A percentile compares a stretch with the other conserved stretches of the same genome.
Evolutionary conservation across 805 yeast species (phyloP).

Genomic region (Sporopachydermia quercuum): DNA sequence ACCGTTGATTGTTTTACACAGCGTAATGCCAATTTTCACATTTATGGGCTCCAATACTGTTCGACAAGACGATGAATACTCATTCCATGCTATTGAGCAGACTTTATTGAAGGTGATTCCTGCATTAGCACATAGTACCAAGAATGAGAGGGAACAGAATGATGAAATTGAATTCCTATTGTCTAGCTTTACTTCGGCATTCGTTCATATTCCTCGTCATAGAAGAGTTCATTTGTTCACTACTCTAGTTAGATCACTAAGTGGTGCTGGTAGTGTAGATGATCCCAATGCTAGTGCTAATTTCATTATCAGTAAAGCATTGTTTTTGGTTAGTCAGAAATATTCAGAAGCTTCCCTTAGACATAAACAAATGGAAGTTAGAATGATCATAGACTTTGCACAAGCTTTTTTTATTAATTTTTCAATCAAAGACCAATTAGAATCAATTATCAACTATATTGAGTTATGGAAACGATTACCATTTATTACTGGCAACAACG

Average conservation of each 20-base stretch:
- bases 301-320: slow-evolving; percentile 51
- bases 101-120: slow-evolving; percentile 86
- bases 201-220: slow-evolving; percentile 91
- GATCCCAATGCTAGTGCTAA: no score
- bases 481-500: slow-evolving; percentile 12
- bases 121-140: slow-evolving; percentile 47
- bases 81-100: slow-evolving; percentile 82
- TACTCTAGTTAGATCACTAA: slow-evolving; percentile 63
- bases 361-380: slow-evolving; percentile 51
- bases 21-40: slow-evolving; percentile 98
- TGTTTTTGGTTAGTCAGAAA: slow-evolving; percentile 73
- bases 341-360: slow-evolving; percentile 38
- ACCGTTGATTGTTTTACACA: slow-evolving; percentile 84
- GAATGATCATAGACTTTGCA: slow-evolving; percentile 55
- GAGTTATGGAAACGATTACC: slow-evolving; percentile 27
- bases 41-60: slow-evolving; percentile 98
- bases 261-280: no score
- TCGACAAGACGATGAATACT: slow-evolving; percentile 92
- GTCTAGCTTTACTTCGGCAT: slow-evolving; percentile 86
- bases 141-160: slow-evolving; percentile 21
- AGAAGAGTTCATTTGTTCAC: slow-evolving; percentile 79
- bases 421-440: slow-evolving; percentile 49
- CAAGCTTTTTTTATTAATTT: slow-evolving; percentile 57
- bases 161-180: slow-evolving; percentile 74
- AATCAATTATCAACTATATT: slow-evolving; percentile 35